A percentile compares a stretch with the other conserved stretches of the same genome.
Evolutionary conservation across 2,329 filamentous ascomycete genomes (phyloP).

Genomic region (Zymoseptoria passerinii): DNA sequence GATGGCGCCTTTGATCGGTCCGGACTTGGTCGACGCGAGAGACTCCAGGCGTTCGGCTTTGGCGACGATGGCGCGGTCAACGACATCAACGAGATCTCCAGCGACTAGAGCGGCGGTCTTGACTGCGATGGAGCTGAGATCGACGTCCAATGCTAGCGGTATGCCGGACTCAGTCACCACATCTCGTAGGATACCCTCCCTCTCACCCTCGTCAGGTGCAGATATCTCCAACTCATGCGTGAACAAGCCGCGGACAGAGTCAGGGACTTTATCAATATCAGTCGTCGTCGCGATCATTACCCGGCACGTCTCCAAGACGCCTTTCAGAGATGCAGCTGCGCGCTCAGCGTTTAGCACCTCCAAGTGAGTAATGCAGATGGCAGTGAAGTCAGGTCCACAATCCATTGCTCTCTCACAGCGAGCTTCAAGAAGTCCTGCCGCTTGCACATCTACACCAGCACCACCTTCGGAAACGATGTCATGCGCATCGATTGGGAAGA

Average conservation of each 20-base stretch:
- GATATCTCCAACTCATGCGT: constrained; percentile 92
- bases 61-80: constrained; percentile 77
- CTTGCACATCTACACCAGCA: constrained; percentile 84
- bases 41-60: constrained; percentile 66
- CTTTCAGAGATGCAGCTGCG: constrained; percentile 76
- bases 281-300: constrained; percentile 91
- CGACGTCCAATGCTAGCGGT: constrained; percentile 71
- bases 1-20: constrained; percentile 19
- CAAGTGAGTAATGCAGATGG: constrained; percentile 78
- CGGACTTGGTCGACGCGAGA: constrained; percentile 48
- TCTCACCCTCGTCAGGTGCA: constrained; percentile 84
- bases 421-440: constrained; percentile 80
- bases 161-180: constrained; percentile 70
- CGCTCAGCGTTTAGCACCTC: constrained; percentile 86
- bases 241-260: constrained; percentile 81
- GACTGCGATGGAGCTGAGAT: constrained; percentile 74
- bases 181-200: constrained; percentile 75
- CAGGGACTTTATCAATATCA: constrained; percentile 87
- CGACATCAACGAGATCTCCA: constrained; percentile 83
- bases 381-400: constrained; percentile 76
- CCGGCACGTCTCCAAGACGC: constrained; percentile 68
- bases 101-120: constrained; percentile 95
- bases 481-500: constrained; percentile 81
- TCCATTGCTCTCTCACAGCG: constrained; percentile 81
- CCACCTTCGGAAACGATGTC: constrained; percentile 90